Evolutionary conservation across 139 green algal species (phyloP).

Genomic region (Chlorella sp.): DNA sequence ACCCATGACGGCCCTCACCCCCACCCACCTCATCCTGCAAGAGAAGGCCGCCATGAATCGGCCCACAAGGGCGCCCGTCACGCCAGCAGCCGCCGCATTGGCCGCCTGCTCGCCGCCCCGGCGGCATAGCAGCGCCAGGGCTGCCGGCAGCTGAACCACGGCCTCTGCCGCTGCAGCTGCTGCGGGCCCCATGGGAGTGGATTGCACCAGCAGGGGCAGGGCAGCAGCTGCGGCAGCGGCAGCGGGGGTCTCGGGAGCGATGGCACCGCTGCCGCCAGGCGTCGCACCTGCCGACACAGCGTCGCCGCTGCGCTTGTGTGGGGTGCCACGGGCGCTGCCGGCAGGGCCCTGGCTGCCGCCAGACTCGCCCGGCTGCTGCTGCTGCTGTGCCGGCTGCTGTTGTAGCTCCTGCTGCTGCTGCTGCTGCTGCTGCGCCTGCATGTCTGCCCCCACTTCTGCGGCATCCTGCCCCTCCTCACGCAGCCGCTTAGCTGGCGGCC

Average conservation of each 20-base stretch:
- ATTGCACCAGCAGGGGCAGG: background rate
- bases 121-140: slow-evolving; percentile 6
- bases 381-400: background rate
- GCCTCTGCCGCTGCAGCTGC: background rate
- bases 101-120: background rate
- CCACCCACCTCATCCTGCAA: slow-evolving; percentile 15
- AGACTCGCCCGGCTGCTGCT: background rate
- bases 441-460: background rate
- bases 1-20: too few relatives aligned
- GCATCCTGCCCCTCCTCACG: background rate
- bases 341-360: background rate
- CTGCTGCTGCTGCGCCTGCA: background rate
- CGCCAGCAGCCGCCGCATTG: background rate
- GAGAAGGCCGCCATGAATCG: slow-evolving; percentile 33
- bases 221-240: background rate
- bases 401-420: background rate
- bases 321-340: too few relatives aligned
- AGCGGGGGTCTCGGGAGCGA: background rate
- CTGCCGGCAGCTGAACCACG: background rate
- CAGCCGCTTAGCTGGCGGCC: background rate
- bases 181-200: background rate
- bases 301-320: background rate
- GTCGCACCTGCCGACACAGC: background rate
- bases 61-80: slow-evolving; percentile 4
- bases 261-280: background rate